Percentiles rank a stretch among this genome's conserved stretches.
These are phyloP conservation scores for Helianthus tuberosus DNA, from an alignment of 129 eudicot species.

Conservation along the genomic window DNA sequence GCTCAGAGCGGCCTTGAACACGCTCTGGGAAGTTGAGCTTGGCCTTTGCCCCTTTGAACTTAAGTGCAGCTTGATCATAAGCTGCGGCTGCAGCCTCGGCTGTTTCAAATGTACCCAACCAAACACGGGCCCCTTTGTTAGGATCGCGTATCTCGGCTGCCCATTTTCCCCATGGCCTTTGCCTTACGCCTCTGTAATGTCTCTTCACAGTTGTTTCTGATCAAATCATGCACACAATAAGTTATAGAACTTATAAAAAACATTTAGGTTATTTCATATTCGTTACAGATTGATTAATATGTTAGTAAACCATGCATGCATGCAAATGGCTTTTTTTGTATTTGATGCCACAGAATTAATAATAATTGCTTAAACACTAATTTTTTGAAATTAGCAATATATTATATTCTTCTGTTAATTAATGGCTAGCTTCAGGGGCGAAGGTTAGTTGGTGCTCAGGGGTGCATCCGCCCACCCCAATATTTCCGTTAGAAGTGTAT, in stretches of 20 bases:
- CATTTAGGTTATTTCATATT: no score
- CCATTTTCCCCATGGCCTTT: constrained; percentile 90
- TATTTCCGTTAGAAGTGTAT: no score
- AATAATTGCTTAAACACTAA: no score
- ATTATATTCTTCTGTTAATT: no score
- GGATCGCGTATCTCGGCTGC: constrained; percentile 84
- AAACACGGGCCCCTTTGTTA: constrained; percentile 73
- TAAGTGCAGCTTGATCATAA: constrained; percentile 73
- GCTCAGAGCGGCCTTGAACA: constrained; percentile 42
- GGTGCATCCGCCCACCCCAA: no score
- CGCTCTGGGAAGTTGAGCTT: constrained; percentile 77
- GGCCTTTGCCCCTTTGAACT: constrained; percentile 73
- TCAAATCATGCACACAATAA: background rate
- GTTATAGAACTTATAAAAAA: background rate
- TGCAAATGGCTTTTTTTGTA: background rate
- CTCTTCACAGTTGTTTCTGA: constrained; percentile 33
- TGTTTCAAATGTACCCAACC: constrained; percentile 82
- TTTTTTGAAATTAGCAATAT: no score
- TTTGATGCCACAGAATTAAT: no score
- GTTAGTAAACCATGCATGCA: background rate
- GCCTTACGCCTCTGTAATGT: constrained; percentile 74
- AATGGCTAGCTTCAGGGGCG: no score
- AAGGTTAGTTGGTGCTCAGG: no score
- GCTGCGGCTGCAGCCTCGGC: constrained; percentile 81
- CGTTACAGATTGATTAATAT: background rate